Evolutionary conservation across 139 green algal genomes (phyloP).

Genomic region (Pleodorina starrii): DNA sequence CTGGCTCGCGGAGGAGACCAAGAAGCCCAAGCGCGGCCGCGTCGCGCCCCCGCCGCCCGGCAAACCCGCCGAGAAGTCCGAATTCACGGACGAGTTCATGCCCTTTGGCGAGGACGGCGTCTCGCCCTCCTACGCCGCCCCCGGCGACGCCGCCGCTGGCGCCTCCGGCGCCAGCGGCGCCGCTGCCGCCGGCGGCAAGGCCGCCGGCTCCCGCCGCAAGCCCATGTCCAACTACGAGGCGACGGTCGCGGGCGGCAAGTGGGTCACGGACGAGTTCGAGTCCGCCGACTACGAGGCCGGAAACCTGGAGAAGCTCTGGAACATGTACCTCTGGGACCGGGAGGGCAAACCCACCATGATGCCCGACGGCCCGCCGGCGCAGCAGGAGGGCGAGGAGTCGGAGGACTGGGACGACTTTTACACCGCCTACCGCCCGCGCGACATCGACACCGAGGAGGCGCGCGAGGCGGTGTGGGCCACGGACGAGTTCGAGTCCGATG

Average conservation of each 20-base stretch:
- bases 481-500: conserved; percentile 76
- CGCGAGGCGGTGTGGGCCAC: conserved; percentile 74
- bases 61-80: conserved; percentile 54
- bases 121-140: neutral
- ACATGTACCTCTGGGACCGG: conserved; percentile 73
- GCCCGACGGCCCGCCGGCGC: conserved; percentile 55
- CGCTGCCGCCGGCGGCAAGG: neutral
- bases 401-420: conserved; percentile 74
- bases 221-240: conserved; percentile 56
- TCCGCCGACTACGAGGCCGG: conserved; percentile 67
- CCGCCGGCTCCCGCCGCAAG: neutral
- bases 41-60: neutral
- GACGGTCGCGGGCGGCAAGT: conserved; percentile 55
- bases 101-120: conserved; percentile 46
- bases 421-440: conserved; percentile 63
- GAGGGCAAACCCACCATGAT: conserved; percentile 74
- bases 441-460: conserved; percentile 69
- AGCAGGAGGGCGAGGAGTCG: conserved; percentile 60
- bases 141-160: neutral
- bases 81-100: conserved; percentile 65
- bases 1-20: conserved; percentile 72
- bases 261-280: conserved; percentile 77
- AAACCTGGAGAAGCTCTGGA: conserved; percentile 72
- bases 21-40: conserved; percentile 46
- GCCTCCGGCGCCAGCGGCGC: conserved; percentile 23